phyloP scores from a whole-genome alignment of 192 early-diverging fungal genomes.

The Backusella mclennaniae region DNA sequence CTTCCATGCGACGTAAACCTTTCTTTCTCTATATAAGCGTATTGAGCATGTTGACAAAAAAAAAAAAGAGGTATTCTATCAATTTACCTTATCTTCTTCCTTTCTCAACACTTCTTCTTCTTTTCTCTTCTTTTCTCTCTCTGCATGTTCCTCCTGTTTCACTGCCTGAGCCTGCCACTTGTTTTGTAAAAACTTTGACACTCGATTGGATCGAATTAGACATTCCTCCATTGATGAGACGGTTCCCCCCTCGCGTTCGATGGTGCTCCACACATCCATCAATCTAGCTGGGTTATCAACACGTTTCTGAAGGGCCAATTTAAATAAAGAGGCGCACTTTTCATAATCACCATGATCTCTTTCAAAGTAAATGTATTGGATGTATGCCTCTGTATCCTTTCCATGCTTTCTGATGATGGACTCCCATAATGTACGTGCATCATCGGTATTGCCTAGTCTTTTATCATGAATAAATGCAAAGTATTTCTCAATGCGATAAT shows the following conservation, averaged over 20 bases:
- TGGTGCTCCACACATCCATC: conserved; percentile 32
- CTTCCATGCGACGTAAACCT: conserved; percentile 7
- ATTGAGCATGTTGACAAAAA: not conserved
- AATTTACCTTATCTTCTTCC: not conserved
- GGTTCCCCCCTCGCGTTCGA: conserved; percentile 38
- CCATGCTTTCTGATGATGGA: conserved; percentile 29
- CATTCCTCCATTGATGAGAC: conserved; percentile 19
- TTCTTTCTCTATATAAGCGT: not conserved
- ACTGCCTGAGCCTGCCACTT: conserved; percentile 18
- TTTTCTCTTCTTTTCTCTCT: not conserved
- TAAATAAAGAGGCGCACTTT: conserved; percentile 23
- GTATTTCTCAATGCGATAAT: conserved; percentile 43
- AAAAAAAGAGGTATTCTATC: too few species aligned
- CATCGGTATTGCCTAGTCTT: conserved; percentile 15
- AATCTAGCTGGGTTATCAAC: conserved; percentile 41
- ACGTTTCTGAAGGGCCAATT: conserved; percentile 24
- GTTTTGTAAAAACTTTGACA: conserved; percentile 1
- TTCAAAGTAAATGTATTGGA: conserved; percentile 41
- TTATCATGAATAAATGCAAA: conserved; percentile 37
- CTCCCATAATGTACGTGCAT: conserved; percentile 40
- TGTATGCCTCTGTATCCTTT: conserved; percentile 33
- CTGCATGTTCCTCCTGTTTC: not conserved
- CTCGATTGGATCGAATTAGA: conserved; percentile 19
- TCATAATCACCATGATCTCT: conserved; percentile 26
- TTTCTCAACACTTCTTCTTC: not conserved